These are phyloP conservation scores for Durotheca rogersii DNA, from an alignment of 495 filamentous ascomycete genomes.

Conservation along the genomic window DNA sequence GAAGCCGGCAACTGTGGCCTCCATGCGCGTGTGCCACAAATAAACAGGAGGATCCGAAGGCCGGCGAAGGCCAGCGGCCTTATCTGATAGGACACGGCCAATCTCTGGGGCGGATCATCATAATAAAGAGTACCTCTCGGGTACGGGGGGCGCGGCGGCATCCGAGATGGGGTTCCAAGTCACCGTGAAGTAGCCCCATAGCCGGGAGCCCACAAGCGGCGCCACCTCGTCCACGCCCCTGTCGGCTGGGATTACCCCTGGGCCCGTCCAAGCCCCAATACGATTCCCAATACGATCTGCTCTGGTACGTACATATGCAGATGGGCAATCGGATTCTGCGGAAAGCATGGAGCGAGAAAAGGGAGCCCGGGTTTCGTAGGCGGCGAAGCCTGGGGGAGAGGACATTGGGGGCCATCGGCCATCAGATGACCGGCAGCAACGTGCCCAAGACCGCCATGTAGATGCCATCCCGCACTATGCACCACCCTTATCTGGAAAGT, in stretches of 20 bases:
- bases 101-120: slow-evolving; percentile 28
- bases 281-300: slow-evolving; percentile 5
- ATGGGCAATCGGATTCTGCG: slow-evolving; percentile 5
- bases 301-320: neutral
- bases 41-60: slow-evolving; percentile 4
- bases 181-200: slow-evolving; percentile 21
- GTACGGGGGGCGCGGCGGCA: slow-evolving; percentile 4
- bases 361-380: too few species aligned
- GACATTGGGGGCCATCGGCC: slow-evolving; percentile 4
- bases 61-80: slow-evolving; percentile 23
- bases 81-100: slow-evolving; percentile 11
- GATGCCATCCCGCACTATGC: slow-evolving; percentile 10
- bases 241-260: slow-evolving; percentile 7
- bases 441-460: slow-evolving; percentile 8
- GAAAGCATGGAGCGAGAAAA: slow-evolving; percentile 14
- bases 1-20: too few species aligned
- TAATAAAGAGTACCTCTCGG: slow-evolving; percentile 16
- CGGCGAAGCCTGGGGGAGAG: slow-evolving; percentile 4
- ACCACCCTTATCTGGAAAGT: slow-evolving; percentile 18
- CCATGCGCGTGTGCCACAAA: too few species aligned
- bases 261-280: slow-evolving; percentile 8
- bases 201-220: slow-evolving; percentile 16
- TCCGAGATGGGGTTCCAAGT: slow-evolving; percentile 1
- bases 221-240: slow-evolving; percentile 23
- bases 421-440: slow-evolving; percentile 12